phyloP scores from a whole-genome alignment of 768 basidiomycete genomes.

The Pisolithus albus region DNA sequence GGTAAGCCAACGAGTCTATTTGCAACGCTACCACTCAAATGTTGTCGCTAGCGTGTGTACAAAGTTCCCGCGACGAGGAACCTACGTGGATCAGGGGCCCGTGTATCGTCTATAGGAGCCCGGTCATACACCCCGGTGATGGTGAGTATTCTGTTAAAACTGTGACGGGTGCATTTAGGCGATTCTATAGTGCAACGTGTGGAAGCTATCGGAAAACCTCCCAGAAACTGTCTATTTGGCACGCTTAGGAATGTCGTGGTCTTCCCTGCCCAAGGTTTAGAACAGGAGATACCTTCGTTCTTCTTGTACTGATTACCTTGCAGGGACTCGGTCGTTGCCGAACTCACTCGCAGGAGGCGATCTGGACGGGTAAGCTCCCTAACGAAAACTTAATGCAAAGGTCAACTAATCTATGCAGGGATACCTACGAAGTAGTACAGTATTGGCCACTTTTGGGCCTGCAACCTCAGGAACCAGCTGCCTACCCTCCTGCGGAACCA shows the following conservation, averaged over 20 bases:
- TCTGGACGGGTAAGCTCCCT: conserved; percentile 59
- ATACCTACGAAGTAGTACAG: conserved; percentile 57
- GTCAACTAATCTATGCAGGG: conserved; percentile 33
- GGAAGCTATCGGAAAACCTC: conserved; percentile 64
- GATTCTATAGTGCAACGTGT: conserved; percentile 54
- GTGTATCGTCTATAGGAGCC: conserved; percentile 62
- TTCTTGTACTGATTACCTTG: not conserved
- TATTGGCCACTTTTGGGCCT: conserved; percentile 50
- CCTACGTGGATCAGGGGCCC: conserved; percentile 54
- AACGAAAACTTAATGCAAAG: not conserved
- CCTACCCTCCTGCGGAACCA: conserved; percentile 38
- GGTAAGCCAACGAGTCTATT: conserved; percentile 35
- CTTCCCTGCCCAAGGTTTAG: conserved; percentile 53
- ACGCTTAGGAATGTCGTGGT: conserved; percentile 67
- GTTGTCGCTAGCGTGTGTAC: conserved; percentile 46
- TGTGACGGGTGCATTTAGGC: not conserved
- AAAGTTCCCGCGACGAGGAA: conserved; percentile 37
- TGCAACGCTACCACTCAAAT: not conserved
- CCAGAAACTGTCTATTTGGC: conserved; percentile 50
- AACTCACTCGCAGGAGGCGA: conserved; percentile 72
- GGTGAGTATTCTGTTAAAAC: conserved; percentile 32
- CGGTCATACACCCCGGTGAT: conserved; percentile 74
- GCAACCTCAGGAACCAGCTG: conserved; percentile 42
- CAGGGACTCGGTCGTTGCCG: conserved; percentile 57
- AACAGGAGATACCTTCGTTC: not conserved